Evolutionary conservation across 257 asterid species (phyloP).

Genomic region (Scutellaria galericulata): DNA sequence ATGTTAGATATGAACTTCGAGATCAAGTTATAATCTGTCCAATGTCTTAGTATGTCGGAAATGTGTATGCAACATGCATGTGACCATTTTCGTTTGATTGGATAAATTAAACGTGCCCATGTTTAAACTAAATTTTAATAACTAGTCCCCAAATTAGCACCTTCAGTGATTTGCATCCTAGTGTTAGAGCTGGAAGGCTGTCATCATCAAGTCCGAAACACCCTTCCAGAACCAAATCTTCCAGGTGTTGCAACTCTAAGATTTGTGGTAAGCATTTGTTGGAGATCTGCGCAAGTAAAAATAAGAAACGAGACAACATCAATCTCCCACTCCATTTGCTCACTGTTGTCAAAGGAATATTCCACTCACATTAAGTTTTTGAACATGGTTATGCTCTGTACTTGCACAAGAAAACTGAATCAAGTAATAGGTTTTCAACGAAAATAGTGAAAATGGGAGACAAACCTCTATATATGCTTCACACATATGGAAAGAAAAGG

Average conservation of each 20-base stretch:
- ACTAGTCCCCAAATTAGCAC: constrained; percentile 41
- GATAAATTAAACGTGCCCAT: background rate
- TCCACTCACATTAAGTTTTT: background rate
- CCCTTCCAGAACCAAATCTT: constrained; percentile 77
- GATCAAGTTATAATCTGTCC: too few relatives aligned
- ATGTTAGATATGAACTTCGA: too few relatives aligned
- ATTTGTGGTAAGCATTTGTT: constrained; percentile 64
- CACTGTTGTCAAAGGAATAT: background rate
- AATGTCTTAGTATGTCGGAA: too few relatives aligned
- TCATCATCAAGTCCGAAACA: constrained; percentile 84
- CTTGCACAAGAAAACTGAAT: background rate
- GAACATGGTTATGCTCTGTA: background rate
- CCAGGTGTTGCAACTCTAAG: constrained; percentile 71
- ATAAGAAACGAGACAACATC: background rate
- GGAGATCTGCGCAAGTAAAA: constrained; percentile 58
- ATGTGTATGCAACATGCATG: too few relatives aligned
- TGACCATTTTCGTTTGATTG: background rate
- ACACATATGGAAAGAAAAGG: background rate
- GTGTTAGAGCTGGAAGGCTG: constrained; percentile 60
- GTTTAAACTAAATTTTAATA: constrained; percentile 1
- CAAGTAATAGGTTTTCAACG: background rate
- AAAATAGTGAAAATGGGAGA: too few relatives aligned
- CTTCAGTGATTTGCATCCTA: constrained; percentile 68
- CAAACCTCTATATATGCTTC: too few relatives aligned
- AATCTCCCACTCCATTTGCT: constrained; percentile 14